phyloP scores from a whole-genome alignment of 75 land plant species.

The Pinus tabuliformis region DNA sequence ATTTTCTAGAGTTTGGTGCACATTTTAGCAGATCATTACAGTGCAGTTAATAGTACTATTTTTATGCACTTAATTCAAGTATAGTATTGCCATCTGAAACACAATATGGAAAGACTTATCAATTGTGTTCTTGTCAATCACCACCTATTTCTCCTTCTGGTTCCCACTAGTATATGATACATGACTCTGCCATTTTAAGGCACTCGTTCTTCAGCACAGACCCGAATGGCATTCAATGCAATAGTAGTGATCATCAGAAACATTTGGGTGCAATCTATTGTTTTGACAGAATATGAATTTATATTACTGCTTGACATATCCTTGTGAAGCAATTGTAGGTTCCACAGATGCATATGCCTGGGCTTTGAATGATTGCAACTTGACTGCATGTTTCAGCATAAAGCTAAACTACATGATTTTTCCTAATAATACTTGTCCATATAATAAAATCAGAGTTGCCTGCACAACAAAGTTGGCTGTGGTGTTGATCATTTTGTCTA shows the following conservation, averaged over 20 bases:
- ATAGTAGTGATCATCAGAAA: too few species aligned
- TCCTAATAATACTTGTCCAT: too few species aligned
- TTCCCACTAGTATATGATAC: background rate
- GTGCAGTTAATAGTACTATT: background rate
- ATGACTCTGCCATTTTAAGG: too few species aligned
- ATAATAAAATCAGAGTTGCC: background rate
- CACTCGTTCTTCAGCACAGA: too few species aligned
- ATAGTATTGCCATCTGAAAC: background rate
- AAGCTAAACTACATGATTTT: too few species aligned
- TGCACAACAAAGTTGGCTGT: too few species aligned
- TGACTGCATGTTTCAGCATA: background rate
- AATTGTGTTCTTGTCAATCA: background rate
- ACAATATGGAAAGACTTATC: background rate
- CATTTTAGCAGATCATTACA: background rate
- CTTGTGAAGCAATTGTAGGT: background rate
- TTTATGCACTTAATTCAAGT: background rate
- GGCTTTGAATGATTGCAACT: background rate
- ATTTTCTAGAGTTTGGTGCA: background rate
- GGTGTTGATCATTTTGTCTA: too few species aligned
- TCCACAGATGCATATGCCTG: background rate
- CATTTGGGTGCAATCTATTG: too few species aligned
- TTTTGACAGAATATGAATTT: too few species aligned
- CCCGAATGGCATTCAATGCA: too few species aligned
- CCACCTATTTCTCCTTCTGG: background rate
- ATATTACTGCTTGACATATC: too few species aligned